Conservation (phyloP, 805 yeast species). For the Tetrapisispora nanseiensis region DNA sequence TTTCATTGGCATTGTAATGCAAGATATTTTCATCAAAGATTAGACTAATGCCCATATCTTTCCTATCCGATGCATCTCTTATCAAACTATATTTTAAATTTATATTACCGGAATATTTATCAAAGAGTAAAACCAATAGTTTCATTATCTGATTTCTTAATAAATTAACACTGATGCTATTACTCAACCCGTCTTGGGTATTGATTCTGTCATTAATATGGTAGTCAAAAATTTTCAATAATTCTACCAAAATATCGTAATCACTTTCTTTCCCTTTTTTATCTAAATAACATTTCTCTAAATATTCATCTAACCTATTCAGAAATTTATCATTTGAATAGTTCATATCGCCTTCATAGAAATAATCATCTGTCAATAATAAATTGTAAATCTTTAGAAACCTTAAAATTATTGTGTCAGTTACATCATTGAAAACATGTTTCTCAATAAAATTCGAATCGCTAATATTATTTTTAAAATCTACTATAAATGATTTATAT, state of each 20-base stretch:
- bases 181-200: neutral
- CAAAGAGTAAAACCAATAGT: neutral
- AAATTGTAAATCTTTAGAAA: neutral
- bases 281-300: neutral
- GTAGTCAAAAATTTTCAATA: neutral
- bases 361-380: neutral
- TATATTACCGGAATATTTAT: neutral
- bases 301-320: neutral
- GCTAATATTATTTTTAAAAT: neutral
- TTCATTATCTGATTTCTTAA: neutral
- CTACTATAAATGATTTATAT: neutral
- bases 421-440: neutral
- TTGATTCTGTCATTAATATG: neutral
- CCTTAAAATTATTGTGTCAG: neutral
- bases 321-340: neutral
- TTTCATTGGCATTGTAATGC: conserved; percentile 8
- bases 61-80: neutral
- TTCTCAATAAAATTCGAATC: too few relatives aligned
- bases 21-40: neutral
- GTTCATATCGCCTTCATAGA: neutral
- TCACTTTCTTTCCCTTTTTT: neutral
- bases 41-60: neutral
- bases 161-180: neutral
- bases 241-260: neutral
- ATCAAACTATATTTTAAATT: conserved; percentile 1